Evolutionary conservation across 83 land plant genomes (phyloP).

Genomic region (Picea abies): DNA sequence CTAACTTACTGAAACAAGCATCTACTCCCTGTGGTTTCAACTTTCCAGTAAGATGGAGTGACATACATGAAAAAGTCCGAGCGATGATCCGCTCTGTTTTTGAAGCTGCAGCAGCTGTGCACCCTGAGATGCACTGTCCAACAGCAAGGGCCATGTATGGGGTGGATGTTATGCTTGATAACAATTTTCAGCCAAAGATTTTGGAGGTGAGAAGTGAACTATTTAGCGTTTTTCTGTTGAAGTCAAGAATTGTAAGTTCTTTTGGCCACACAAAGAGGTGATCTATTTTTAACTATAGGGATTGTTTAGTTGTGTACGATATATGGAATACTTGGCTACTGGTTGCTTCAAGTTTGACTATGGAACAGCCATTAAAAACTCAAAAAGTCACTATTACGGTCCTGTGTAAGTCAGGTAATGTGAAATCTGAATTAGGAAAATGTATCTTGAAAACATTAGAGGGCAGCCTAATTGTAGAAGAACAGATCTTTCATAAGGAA

Average conservation of each 20-base stretch:
- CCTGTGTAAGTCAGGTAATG: no score
- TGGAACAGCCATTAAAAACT: no score
- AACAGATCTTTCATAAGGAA: no score
- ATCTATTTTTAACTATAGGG: not conserved
- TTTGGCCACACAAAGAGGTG: not conserved
- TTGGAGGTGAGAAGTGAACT: constrained; percentile 66
- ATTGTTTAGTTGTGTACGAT: no score
- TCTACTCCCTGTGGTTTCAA: constrained; percentile 1
- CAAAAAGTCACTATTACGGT: no score
- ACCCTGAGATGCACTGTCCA: constrained; percentile 88
- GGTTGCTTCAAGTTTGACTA: no score
- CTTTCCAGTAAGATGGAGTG: constrained; percentile 80
- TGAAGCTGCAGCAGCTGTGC: constrained; percentile 73
- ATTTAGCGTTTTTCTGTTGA: constrained; percentile 5
- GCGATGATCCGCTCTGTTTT: constrained; percentile 75
- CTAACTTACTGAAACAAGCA: constrained; percentile 1
- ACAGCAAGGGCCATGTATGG: constrained; percentile 94
- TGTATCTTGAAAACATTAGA: no score
- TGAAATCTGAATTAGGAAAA: no score
- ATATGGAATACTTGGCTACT: no score
- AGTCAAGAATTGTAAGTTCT: not conserved
- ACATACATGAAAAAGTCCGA: constrained; percentile 75
- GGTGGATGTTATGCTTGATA: constrained; percentile 90
- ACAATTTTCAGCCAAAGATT: constrained; percentile 73
- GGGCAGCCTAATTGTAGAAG: no score